These are phyloP conservation scores for Alisma plantagoaquatica DNA, from an alignment of 106 monocot species.

Conservation along the genomic window DNA sequence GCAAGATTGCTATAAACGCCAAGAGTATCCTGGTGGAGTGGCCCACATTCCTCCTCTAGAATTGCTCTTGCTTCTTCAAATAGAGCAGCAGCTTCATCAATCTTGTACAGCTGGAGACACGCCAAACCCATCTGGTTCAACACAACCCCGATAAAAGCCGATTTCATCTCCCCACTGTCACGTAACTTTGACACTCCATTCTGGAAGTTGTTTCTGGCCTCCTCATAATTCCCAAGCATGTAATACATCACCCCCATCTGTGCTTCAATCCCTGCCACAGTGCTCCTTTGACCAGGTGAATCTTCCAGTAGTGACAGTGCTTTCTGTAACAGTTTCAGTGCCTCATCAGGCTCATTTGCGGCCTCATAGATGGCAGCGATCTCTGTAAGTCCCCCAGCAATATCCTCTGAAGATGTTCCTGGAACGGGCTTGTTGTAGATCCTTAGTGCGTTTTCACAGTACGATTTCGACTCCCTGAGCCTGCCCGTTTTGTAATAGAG, in stretches of 20 bases:
- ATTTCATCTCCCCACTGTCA: conserved; percentile 28
- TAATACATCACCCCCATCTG: conserved; percentile 40
- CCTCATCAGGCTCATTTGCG: conserved; percentile 29
- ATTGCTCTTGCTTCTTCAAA: conserved; percentile 37
- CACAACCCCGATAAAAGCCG: conserved; percentile 33
- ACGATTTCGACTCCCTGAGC: conserved; percentile 35
- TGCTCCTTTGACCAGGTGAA: conserved; percentile 27
- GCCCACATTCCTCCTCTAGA: conserved; percentile 31
- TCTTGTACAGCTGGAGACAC: conserved; percentile 33
- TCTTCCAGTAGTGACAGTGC: conserved; percentile 28
- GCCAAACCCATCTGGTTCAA: conserved; percentile 42
- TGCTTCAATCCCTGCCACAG: conserved; percentile 34
- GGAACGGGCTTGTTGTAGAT: conserved; percentile 34
- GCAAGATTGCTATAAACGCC: conserved; percentile 44
- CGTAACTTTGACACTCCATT: conserved; percentile 29
- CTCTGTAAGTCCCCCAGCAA: conserved; percentile 21
- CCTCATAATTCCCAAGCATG: conserved; percentile 22
- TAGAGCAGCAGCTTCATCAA: conserved; percentile 29
- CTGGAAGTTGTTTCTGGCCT: conserved; percentile 20
- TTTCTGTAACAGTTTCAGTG: conserved; percentile 30
- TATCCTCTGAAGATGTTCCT: conserved; percentile 25
- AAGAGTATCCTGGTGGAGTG: conserved; percentile 29
- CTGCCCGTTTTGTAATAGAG: conserved; percentile 36
- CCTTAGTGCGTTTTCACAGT: conserved; percentile 38
- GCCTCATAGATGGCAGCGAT: conserved; percentile 24